phyloP scores from a whole-genome alignment of 257 asterid species.

The Mentha longifolia region DNA sequence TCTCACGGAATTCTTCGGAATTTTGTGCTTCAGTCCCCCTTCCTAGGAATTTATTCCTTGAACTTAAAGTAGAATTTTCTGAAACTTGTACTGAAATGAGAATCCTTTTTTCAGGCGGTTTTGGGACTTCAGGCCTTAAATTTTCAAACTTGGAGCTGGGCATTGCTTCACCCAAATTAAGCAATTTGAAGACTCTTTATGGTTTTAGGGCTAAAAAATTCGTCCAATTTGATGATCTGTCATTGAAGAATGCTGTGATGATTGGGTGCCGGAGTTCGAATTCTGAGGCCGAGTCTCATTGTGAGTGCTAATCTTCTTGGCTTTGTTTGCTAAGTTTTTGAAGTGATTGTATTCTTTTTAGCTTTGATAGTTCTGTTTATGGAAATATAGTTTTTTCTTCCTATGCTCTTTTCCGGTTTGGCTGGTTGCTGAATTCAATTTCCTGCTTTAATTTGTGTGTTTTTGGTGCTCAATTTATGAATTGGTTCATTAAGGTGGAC shows the following conservation, averaged over 20 bases:
- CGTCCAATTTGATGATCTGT: constrained; percentile 46
- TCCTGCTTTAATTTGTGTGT: not conserved
- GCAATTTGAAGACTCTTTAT: constrained; percentile 34
- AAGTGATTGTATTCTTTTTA: not conserved
- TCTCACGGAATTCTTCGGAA: constrained; percentile 6
- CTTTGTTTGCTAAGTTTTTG: constrained; percentile 17
- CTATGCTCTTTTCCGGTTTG: not conserved
- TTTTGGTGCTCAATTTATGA: not conserved
- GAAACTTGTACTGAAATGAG: constrained; percentile 13
- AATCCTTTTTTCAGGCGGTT: constrained; percentile 47
- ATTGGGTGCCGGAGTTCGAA: constrained; percentile 44
- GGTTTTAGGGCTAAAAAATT: constrained; percentile 35
- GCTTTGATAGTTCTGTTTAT: not conserved
- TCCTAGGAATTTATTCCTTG: not conserved
- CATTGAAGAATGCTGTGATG: constrained; percentile 39
- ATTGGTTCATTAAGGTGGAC: not conserved
- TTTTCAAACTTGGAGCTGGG: constrained; percentile 47
- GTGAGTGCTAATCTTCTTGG: constrained; percentile 43
- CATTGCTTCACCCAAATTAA: constrained; percentile 46
- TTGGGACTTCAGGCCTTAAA: constrained; percentile 60
- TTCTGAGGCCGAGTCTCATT: constrained; percentile 47
- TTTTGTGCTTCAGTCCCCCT: not conserved
- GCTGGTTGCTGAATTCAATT: not conserved
- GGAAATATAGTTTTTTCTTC: not conserved
- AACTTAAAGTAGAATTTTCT: not conserved